Conservation (phyloP, 192 early-diverging fungal genomes). For the Linnemannia zychae region DNA sequence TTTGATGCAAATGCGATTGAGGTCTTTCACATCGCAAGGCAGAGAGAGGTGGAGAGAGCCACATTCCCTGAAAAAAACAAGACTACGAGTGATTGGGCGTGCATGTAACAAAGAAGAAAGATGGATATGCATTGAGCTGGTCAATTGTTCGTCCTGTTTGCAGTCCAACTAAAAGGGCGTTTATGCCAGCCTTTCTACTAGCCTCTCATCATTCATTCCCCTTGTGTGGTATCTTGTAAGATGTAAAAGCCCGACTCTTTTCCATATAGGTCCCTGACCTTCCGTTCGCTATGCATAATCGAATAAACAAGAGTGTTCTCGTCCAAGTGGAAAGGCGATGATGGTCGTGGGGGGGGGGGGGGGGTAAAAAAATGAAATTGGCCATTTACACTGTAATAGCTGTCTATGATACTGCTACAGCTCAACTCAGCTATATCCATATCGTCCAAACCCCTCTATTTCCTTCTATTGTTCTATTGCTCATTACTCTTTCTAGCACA, state of each 20-base stretch:
- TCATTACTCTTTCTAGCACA: too few relatives aligned
- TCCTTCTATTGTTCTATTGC: not conserved
- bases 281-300: not conserved
- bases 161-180: not conserved
- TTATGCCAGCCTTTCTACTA: not conserved
- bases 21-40: not conserved
- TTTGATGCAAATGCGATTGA: not conserved
- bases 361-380: not conserved
- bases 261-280: not conserved
- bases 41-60: not conserved
- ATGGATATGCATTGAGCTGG: conserved; percentile 4
- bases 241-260: not conserved
- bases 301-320: not conserved
- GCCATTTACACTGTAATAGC: not conserved
- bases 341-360: not conserved
- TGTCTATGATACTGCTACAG: not conserved
- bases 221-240: not conserved
- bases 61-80: not conserved
- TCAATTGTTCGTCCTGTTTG: not conserved
- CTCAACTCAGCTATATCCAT: not conserved
- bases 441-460: not conserved
- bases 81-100: not conserved
- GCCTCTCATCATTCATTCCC: not conserved
- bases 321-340: too few relatives aligned
- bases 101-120: not conserved